Evolutionary conservation across 176 grass and related monocot species (phyloP), one percentile per base, ranked within the genome.

Genomic region (Triticum turgidum): DNA sequence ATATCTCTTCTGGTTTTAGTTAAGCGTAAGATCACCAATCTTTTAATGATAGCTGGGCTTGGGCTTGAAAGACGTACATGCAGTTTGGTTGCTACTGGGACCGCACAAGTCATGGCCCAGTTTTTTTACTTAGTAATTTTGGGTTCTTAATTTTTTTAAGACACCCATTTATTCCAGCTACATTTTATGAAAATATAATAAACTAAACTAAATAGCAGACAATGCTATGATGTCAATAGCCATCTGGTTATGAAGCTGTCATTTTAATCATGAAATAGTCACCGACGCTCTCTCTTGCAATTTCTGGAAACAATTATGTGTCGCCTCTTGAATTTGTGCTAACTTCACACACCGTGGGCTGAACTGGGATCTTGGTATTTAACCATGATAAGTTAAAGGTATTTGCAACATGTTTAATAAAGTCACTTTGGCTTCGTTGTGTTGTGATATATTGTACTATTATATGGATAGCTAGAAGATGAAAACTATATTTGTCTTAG

Each of bases 201-300:
- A 25, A 25, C 25, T 25, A 18, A 18, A 37, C 32, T 37, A 10
- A 29, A 80, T 64, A 18, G 20, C 15, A 81, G 20, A 20, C 18
- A 51, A 80, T 47, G 34, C 44, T 64, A 20, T 5, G 22, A 2
- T 62, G 25, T 78, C 61, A 78, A 82, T 25, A 32, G 2, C 9
- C 45, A 21, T 82, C 24, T n/a, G 17, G 20, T 62, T 38, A 11
- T 44, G 80, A 88, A 47, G 20, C 80, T 35, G 15, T 11, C 3
- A 35, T 76, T 87, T 76, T 88, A 70, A 78, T 20, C 20, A 61
- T 81, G 69, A 44, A 76, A 9, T 15, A 39, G 25, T 61, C 37
- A 51, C 44, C 44, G 17, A 52, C 1, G 30, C 63, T 61, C 10
- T 11, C 65, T 45, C 0, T 44, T 1, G 4, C 30, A 73, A 73